A percentile compares a stretch with the other conserved stretches of the same genome.
Conservation (phyloP, 164 flowering plant species). For the Vitis amurensis region DNA sequence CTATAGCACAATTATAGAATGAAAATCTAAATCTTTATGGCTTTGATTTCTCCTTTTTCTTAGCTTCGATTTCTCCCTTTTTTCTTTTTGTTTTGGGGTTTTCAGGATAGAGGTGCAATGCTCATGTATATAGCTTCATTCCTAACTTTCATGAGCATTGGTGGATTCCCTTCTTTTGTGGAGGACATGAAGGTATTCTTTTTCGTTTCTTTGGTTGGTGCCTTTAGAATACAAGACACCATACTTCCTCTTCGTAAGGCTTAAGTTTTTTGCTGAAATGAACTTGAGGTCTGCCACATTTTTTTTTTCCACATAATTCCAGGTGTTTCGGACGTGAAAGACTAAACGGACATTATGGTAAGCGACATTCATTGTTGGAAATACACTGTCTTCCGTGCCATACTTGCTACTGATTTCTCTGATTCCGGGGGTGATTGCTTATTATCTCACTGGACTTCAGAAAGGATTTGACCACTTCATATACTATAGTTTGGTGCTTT, state of each 20-base stretch:
- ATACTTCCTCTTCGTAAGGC: too few relatives aligned
- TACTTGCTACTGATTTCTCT: constrained; percentile 33
- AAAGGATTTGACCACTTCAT: constrained; percentile 24
- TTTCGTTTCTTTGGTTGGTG: too few relatives aligned
- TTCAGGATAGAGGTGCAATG: constrained; percentile 49
- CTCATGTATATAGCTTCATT: constrained; percentile 35
- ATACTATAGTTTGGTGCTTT: constrained; percentile 17
- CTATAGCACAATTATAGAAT: too few relatives aligned
- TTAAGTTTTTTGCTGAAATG: too few relatives aligned
- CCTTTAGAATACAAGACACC: neutral
- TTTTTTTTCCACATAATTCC: neutral
- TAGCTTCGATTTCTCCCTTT: too few relatives aligned
- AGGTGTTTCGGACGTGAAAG: constrained; percentile 42
- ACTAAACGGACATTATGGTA: constrained; percentile 46
- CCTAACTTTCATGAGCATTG: too few relatives aligned
- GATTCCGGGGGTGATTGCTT: constrained; percentile 36
- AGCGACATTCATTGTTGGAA: constrained; percentile 37
- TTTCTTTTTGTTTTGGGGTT: neutral
- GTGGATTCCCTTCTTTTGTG: too few relatives aligned
- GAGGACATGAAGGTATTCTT: too few relatives aligned
- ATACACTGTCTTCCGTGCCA: constrained; percentile 41
- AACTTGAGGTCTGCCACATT: too few relatives aligned
- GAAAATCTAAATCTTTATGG: too few relatives aligned
- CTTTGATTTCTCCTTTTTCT: too few relatives aligned
- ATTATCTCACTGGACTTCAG: constrained; percentile 39